Conservation (phyloP, 1,284 basidiomycete species). For the Heimioporus retisporus region DNA sequence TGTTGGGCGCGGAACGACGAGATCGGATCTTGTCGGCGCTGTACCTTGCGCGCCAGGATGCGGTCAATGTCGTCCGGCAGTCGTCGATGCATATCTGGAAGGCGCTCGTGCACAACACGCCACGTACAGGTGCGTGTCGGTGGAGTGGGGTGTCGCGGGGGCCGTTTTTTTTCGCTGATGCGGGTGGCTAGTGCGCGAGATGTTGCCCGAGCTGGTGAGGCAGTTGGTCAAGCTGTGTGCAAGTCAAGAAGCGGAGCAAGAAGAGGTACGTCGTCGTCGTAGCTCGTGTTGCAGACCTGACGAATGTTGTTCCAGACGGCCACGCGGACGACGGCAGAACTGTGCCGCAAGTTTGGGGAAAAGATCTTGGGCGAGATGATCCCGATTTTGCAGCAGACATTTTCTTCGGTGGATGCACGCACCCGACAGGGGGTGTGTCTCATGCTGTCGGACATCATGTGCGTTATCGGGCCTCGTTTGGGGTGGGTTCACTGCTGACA, state of each 20-base stretch:
- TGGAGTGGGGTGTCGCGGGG: too few species aligned
- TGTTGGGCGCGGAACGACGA: slow-evolving; percentile 90
- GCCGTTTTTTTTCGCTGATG: background rate
- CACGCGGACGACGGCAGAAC: slow-evolving; percentile 86
- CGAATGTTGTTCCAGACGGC: slow-evolving; percentile 68
- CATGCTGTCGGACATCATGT: slow-evolving; percentile 92
- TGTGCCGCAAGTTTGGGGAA: slow-evolving; percentile 98
- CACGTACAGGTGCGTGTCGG: slow-evolving; percentile 70
- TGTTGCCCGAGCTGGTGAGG: slow-evolving; percentile 88
- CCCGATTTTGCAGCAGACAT: slow-evolving; percentile 78
- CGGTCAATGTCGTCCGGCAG: slow-evolving; percentile 91
- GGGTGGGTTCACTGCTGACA: slow-evolving; percentile 9
- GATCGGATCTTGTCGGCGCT: slow-evolving; percentile 93
- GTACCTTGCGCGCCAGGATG: slow-evolving; percentile 96
- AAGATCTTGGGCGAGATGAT: slow-evolving; percentile 91
- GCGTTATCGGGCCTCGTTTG: slow-evolving; percentile 32
- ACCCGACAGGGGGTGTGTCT: slow-evolving; percentile 93
- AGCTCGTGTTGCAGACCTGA: slow-evolving; percentile 6
- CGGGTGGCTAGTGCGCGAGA: slow-evolving; percentile 81
- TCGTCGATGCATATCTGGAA: slow-evolving; percentile 99
- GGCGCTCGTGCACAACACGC: slow-evolving; percentile 94
- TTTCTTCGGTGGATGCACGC: slow-evolving; percentile 76
- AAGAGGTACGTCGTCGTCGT: slow-evolving; percentile 80
- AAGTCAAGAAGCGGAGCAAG: slow-evolving; percentile 85
- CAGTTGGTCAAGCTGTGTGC: slow-evolving; percentile 84